Evolutionary conservation across 352 stramenopile genomes (phyloP), one percentile per base, ranked within the genome.

Genomic region (Pythium coloratum): DNA sequence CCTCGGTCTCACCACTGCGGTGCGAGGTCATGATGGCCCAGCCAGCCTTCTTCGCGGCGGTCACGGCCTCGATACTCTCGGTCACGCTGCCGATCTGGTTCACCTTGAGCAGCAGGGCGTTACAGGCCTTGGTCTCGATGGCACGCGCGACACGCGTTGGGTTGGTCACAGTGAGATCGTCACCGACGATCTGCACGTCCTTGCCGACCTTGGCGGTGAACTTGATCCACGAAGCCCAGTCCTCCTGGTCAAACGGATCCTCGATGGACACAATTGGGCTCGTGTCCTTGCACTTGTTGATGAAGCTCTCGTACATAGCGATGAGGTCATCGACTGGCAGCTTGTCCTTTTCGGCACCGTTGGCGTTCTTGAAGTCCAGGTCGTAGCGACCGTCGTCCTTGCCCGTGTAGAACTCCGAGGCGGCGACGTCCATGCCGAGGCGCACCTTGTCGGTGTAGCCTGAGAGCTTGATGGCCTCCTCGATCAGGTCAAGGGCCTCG

Each of bases 141-240:
- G 94, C 95, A 59, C 91, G 74, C 59, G 89, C 69, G 69, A 99
- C 98, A 78, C 97, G 97, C 40, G 92, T 90, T 26, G 96, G 95
- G 90, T 99, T 99, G 51, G 97, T 99, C 49, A 99, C 96, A 47
- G 96, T 98, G 36, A 99, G 89, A 85, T 99, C 97, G 75, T 99
- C 98, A 61, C 98, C 98, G 49, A 99, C 97, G 70, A 99, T 98
- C 90, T 99, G 97, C 68, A 99, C 90, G 55, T 95, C 72, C 65
- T 92, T 84, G 67, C 92, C 88, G 13, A 95, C 73, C 65, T 82
- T 86, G 59, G 51, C 67, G 30, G 91, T 98, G 77, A 99, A 95
- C 72, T 98, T 98, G 60, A 92, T 86, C 95, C 96, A 99, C 79
- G 96, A 98, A 6, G 83, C 84, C 96, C 96, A 99, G 81, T 99